Conservation (phyloP, 495 filamentous ascomycete species). For the Coniosporium apollinis region DNA sequence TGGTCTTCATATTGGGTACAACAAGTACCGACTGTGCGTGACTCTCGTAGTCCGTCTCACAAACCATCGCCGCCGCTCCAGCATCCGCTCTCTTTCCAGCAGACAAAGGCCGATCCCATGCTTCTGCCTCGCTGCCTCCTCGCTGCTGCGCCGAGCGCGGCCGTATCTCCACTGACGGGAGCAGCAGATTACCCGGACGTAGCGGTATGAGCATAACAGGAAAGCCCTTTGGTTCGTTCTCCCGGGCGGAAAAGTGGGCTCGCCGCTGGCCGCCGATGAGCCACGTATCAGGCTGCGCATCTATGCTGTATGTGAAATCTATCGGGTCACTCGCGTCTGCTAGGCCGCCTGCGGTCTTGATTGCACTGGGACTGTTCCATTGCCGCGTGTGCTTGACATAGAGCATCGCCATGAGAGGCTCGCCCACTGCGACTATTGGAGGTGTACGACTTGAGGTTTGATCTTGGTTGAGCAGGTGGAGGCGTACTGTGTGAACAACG, state of each 20-base stretch:
- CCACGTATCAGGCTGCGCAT: constrained; percentile 62
- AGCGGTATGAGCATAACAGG: constrained; percentile 63
- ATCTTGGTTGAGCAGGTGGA: constrained; percentile 32
- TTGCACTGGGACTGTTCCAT: constrained; percentile 43
- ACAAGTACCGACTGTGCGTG: constrained; percentile 62
- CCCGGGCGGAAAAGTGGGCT: constrained; percentile 50
- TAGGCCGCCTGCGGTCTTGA: constrained; percentile 9
- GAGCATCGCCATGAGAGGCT: constrained; percentile 54
- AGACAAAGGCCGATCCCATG: constrained; percentile 12
- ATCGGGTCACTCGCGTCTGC: constrained; percentile 30
- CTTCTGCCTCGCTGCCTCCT: constrained; percentile 20
- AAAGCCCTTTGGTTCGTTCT: constrained; percentile 32
- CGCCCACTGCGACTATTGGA: constrained; percentile 41
- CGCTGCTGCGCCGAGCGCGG: constrained; percentile 15
- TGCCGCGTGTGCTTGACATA: constrained; percentile 57
- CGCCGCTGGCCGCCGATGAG: constrained; percentile 66
- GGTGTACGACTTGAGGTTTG: constrained; percentile 16
- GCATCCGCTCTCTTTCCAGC: too few species aligned
- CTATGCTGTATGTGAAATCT: constrained; percentile 73
- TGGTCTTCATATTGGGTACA: constrained; percentile 52
- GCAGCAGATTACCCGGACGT: constrained; percentile 52
- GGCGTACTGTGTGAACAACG: constrained; percentile 68
- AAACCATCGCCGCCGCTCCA: constrained; percentile 26
- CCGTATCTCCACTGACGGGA: constrained; percentile 66
- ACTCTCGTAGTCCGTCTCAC: constrained; percentile 68